A percentile compares a stretch with the other conserved stretches of the same genome.
These are phyloP conservation scores for Pichia sp. DNA, from an alignment of 1,139 yeast genomes.

Conservation along the genomic window DNA sequence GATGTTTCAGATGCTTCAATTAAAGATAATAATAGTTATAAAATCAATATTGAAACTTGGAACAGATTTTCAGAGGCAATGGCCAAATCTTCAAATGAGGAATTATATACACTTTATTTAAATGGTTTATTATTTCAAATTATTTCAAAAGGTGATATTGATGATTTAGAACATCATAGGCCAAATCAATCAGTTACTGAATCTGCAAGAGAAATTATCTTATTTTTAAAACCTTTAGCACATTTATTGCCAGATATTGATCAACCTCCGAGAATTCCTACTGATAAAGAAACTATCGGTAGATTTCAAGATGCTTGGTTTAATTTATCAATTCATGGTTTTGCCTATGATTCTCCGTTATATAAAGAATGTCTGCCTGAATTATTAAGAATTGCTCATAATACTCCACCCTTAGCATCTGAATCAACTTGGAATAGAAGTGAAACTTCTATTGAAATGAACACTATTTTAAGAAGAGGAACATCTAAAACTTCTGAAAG, in stretches of 20 bases:
- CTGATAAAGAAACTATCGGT: slow-evolving; percentile 42
- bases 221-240: slow-evolving; percentile 70
- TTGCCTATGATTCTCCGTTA: slow-evolving; percentile 53
- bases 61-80: slow-evolving; percentile 43
- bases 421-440: slow-evolving; percentile 80
- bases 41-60: slow-evolving; percentile 43
- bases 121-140: slow-evolving; percentile 62
- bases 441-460: slow-evolving; percentile 87
- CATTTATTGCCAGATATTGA: slow-evolving; percentile 57
- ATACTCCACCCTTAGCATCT: slow-evolving; percentile 88
- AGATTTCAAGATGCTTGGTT: slow-evolving; percentile 90
- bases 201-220: slow-evolving; percentile 69
- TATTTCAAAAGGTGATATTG: slow-evolving; percentile 77
- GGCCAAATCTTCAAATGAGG: slow-evolving; percentile 32
- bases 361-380: slow-evolving; percentile 42
- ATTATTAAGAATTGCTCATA: slow-evolving; percentile 71
- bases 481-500: slow-evolving; percentile 78
- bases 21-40: slow-evolving; percentile 31
- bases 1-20: slow-evolving; percentile 31
- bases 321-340: slow-evolving; percentile 90
- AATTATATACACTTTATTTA: slow-evolving; percentile 53
- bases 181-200: slow-evolving; percentile 72
- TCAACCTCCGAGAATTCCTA: slow-evolving; percentile 36
- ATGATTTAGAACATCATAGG: slow-evolving; percentile 72
- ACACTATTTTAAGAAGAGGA: slow-evolving; percentile 85